These are phyloP conservation scores for Cutaneotrichosporon daszewskae DNA, from an alignment of 1,284 basidiomycete genomes.

Conservation along the genomic window DNA sequence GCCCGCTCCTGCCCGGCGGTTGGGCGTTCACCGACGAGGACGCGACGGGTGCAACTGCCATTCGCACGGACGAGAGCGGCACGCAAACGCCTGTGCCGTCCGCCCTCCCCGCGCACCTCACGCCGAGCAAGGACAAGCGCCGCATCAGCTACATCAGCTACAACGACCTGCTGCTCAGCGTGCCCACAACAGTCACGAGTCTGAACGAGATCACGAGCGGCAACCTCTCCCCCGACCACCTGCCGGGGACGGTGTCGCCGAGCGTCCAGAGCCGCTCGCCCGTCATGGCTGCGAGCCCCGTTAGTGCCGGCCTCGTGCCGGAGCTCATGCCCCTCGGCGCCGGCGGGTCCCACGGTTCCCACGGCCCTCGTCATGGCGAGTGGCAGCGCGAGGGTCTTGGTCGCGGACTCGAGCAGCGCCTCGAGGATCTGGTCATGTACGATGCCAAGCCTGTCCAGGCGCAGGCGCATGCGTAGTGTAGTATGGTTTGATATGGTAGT, in stretches of 20 bases:
- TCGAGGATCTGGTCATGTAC: constrained; percentile 52
- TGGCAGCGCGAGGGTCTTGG: constrained; percentile 78
- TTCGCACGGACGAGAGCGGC: background rate
- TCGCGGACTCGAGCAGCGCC: constrained; percentile 67
- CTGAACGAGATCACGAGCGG: constrained; percentile 64
- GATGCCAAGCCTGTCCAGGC: constrained; percentile 4
- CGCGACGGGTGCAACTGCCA: constrained; percentile 4
- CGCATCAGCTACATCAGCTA: constrained; percentile 81
- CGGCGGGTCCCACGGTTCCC: background rate
- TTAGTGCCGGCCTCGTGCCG: background rate
- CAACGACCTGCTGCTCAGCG: constrained; percentile 69
- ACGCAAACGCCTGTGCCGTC: constrained; percentile 9
- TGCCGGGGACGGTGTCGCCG: constrained; percentile 42
- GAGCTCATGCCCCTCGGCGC: background rate
- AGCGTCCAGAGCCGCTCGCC: constrained; percentile 48
- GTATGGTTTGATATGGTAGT: too few relatives aligned
- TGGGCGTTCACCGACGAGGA: constrained; percentile 29
- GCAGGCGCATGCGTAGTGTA: too few relatives aligned
- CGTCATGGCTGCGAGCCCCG: constrained; percentile 22
- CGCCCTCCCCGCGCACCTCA: constrained; percentile 54
- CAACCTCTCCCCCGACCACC: constrained; percentile 42
- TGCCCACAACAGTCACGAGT: constrained; percentile 63
- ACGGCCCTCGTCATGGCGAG: constrained; percentile 54
- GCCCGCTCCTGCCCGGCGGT: constrained; percentile 40
- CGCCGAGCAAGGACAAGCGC: constrained; percentile 46